Conservation (phyloP, 2,329 filamentous ascomycete genomes). For the Fusarium pseudoanthophilum region DNA sequence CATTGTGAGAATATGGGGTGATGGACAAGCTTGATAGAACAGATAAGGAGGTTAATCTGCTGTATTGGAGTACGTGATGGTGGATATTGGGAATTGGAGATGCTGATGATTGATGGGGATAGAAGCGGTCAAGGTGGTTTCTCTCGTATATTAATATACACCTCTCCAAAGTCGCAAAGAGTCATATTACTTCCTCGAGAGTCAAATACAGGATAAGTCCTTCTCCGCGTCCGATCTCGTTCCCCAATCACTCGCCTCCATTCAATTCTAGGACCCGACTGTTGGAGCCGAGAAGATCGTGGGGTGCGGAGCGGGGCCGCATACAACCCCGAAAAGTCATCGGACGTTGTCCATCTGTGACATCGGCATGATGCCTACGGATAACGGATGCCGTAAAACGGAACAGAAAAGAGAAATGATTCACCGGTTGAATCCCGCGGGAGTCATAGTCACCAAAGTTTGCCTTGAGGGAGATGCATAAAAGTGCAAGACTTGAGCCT, state of each 20-base stretch:
- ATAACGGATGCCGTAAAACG: background rate
- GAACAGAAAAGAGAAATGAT: background rate
- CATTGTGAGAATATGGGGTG: conserved; percentile 13
- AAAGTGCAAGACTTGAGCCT: conserved; percentile 10
- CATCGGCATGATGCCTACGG: background rate
- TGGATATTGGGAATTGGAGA: background rate
- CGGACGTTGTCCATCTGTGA: background rate
- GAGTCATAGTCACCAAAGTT: accelerated
- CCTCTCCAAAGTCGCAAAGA: background rate
- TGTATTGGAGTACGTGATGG: too few species aligned
- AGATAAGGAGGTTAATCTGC: too few species aligned
- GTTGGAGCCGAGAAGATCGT: background rate
- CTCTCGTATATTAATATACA: conserved; percentile 14
- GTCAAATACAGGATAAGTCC: background rate
- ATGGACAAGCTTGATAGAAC: too few species aligned
- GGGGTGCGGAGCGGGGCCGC: conserved; percentile 27
- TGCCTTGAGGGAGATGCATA: background rate
- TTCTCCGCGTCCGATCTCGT: background rate
- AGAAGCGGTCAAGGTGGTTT: background rate
- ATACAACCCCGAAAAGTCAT: background rate
- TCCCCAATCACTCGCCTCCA: background rate
- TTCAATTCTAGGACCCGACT: background rate
- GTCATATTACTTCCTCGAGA: background rate
- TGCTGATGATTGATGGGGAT: background rate
- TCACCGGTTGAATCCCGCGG: background rate